These are phyloP conservation scores for Nicotiana sylvestris DNA, from an alignment of 257 asterid genomes.

Conservation along the genomic window DNA sequence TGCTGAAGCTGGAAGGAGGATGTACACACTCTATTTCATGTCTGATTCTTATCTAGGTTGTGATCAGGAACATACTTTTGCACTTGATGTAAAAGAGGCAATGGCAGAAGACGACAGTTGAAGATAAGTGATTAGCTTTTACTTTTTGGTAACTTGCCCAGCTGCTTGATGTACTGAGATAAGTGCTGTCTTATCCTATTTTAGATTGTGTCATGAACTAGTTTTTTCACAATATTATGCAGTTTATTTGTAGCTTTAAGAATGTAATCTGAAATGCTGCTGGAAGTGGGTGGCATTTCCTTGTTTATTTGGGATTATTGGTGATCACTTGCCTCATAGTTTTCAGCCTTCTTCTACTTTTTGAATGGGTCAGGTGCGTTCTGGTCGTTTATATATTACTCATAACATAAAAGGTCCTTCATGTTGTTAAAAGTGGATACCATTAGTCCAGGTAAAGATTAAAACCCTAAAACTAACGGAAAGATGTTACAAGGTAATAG, in stretches of 20 bases:
- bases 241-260: background rate
- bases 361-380: too few relatives aligned
- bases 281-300: background rate
- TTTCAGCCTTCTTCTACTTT: background rate
- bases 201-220: background rate
- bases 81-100: slow-evolving; percentile 25
- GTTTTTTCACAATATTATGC: background rate
- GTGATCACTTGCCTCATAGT: background rate
- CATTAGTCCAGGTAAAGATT: too few relatives aligned
- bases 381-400: too few relatives aligned
- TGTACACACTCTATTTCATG: slow-evolving; percentile 31
- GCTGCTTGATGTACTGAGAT: background rate
- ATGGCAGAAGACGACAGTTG: slow-evolving; percentile 8
- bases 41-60: slow-evolving; percentile 38
- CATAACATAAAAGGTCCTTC: too few relatives aligned
- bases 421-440: too few relatives aligned
- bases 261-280: background rate
- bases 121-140: background rate
- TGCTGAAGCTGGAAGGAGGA: slow-evolving; percentile 18
- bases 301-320: background rate
- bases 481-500: too few relatives aligned
- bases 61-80: slow-evolving; percentile 31
- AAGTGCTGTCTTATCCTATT: background rate
- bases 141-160: background rate
- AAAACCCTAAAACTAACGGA: too few relatives aligned